A percentile compares a stretch with the other conserved stretches of the same genome.
phyloP scores from a whole-genome alignment of 192 early-diverging fungal species.

The Coemansia sp. region DNA sequence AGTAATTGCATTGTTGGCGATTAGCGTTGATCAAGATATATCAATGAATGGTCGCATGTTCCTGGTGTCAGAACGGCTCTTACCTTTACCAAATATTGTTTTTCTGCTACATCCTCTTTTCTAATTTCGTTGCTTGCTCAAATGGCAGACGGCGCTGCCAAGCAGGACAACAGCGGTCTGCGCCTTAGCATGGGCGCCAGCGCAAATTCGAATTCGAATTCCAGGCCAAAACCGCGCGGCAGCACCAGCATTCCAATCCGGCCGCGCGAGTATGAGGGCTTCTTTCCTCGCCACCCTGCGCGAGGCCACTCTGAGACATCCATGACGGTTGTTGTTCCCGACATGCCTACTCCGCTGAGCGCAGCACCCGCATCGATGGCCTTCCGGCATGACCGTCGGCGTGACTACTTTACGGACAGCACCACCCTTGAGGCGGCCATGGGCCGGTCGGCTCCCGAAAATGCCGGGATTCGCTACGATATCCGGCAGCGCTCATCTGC shows the following conservation, averaged over 20 bases:
- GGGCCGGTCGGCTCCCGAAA: conserved; percentile 31
- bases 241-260: neutral
- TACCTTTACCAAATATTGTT: too few species aligned
- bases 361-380: conserved; percentile 46
- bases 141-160: conserved; percentile 12
- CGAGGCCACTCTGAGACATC: conserved; percentile 40
- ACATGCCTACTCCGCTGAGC: conserved; percentile 37
- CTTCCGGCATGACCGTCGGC: conserved; percentile 37
- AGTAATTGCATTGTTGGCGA: too few species aligned
- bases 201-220: neutral
- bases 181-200: conserved; percentile 11
- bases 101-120: neutral
- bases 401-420: conserved; percentile 50
- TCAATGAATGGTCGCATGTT: neutral
- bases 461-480: conserved; percentile 39
- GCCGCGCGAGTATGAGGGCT: conserved; percentile 31
- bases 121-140: neutral
- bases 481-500: conserved; percentile 26
- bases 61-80: neutral
- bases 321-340: conserved; percentile 38
- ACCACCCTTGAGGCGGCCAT: conserved; percentile 41
- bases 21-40: too few species aligned
- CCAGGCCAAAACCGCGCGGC: neutral
- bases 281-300: conserved; percentile 34
- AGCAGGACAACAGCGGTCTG: neutral